Evolutionary conservation across 495 filamentous ascomycete genomes (phyloP), one percentile per base, ranked within the genome.

Genomic region (Lasiosphaeriaceae sp.): DNA sequence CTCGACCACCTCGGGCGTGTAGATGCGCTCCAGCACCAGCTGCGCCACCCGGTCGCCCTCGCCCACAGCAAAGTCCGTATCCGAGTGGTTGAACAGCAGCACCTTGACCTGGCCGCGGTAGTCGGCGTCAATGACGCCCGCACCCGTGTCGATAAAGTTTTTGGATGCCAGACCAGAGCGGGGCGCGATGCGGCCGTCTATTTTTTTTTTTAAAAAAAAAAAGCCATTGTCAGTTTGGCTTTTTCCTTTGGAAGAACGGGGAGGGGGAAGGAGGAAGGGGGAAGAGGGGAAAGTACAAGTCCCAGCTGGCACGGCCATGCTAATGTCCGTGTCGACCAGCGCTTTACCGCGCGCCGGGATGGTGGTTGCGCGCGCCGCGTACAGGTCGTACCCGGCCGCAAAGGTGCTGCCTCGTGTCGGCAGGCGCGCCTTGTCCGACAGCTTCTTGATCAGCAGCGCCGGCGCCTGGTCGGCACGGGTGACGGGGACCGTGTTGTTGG

Each of bases 121-220:
- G 70, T 98, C 94, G 8, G 92, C 90, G 76, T 98, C 94, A 67
- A 98, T 96, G 51, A 98, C 94, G 31, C 94, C 94, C 2, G 94
- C 94, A 54, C 93, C 90, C 1, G 87, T 90, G 71, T 96, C 90
- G 70, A 98, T 97, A 77, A 90, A 90, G 75, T 96, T 84, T 74
- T 97, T 97, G 44, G 86, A 79, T 3, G 93, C 93, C 54, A 98
- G 86, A 37, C 94, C 94, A 47, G 88, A 93, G 50, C 94, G 87
- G 26, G 94, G 94, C 12, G 94, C 94, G 49, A 98, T 81, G 37
- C 94, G 86, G 56, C 93, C 94, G 73, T 98, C 91, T 92, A 59
- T n/a, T 58, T 50, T 56, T 50, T 14, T 23, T 12, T 11, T 6
- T 50, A 19, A 17, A 8, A 41, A 12, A 16, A 16, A 14, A 16